Base-by-base conservation (phyloP, 2,329 filamentous ascomycete species). In the Cadophora malorum region DNA sequence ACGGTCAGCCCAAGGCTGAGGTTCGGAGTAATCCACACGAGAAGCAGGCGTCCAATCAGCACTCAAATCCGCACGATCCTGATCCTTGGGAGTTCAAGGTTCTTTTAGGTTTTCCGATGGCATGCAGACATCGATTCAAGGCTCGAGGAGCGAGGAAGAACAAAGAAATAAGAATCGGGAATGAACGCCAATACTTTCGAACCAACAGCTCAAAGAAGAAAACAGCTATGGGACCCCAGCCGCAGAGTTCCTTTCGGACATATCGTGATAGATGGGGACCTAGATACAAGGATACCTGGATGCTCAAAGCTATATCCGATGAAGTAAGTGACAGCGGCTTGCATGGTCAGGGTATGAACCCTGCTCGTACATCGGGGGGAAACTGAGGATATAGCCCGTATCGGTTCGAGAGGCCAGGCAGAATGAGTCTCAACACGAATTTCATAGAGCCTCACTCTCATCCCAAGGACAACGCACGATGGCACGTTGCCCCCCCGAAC, bases 141-240 rank as follows among this genome's bases (percentile, higher is more conserved):
- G 58, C 50, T 31, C 35, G 33, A 16, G 50, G 63, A 63, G 45
- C 66, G 65, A 66, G 60, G 60, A 62, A 50, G 19, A 25, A 35
- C 21, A 47, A 64, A 62, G 52, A 52, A 65, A 66, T 53, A 64
- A 65, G 31, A 52, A 70, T 53, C 53, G 28, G 25, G 58, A 64
- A 56, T 35, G 52, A 66, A 52, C 62, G 59, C 23, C 52, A 59
- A 66, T 33, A 45, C 49, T 55, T 68, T 64, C 55, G 53, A 33
- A 23, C 33, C 49, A 60, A 50, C 31, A 50, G 31, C 71, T 72
- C 63, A 64, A 74, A 72, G 61, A 69, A 71, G 72, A 58, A 74
- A 74, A 74, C 66, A 75, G 73, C 71, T 74, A 75, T 73, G 73
- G 67, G 61, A 66, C 65, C 71, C 72, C 63, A 49, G 71, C 59